These are phyloP conservation scores for Aspergillus ochraceus DNA, from an alignment of 2,329 filamentous ascomycete species.

Conservation along the genomic window DNA sequence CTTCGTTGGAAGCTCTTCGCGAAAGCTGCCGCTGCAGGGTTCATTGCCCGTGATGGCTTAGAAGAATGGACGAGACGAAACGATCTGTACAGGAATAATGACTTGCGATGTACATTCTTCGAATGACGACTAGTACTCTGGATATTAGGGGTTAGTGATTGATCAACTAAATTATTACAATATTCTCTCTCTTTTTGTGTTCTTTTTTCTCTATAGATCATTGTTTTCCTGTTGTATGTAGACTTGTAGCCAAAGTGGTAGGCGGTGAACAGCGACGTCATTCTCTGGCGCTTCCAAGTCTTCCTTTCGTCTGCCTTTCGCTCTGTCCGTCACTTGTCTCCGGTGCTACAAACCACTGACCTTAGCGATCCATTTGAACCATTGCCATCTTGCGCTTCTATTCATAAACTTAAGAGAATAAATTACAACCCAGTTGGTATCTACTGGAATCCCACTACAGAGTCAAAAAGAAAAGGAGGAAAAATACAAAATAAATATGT, in stretches of 20 bases:
- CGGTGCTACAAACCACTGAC: not conserved
- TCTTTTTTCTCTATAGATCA: not conserved
- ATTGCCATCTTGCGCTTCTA: not conserved
- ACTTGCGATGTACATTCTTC: conserved; percentile 6
- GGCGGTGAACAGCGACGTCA: not conserved
- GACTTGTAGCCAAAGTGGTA: not conserved
- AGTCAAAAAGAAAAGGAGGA: not conserved
- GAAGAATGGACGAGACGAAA: not conserved
- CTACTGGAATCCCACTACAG: not conserved
- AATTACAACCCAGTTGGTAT: not conserved
- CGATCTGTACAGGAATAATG: conserved; percentile 4
- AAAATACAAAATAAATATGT: conserved; percentile 7
- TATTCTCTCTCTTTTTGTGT: not conserved
- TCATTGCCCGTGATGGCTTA: conserved; percentile 32
- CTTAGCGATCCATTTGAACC: not conserved
- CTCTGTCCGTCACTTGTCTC: not conserved
- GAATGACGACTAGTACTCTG: not conserved
- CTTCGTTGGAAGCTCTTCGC: conserved; percentile 60
- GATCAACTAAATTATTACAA: not conserved
- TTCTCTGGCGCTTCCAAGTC: not conserved
- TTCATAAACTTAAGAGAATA: not conserved
- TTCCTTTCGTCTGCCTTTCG: not conserved
- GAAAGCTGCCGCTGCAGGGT: conserved; percentile 54
- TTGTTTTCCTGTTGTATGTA: not conserved
- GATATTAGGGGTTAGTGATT: not conserved